Base-by-base conservation (phyloP, 2,329 filamentous ascomycete species). In the Ascosphaera pollenicola region DNA sequence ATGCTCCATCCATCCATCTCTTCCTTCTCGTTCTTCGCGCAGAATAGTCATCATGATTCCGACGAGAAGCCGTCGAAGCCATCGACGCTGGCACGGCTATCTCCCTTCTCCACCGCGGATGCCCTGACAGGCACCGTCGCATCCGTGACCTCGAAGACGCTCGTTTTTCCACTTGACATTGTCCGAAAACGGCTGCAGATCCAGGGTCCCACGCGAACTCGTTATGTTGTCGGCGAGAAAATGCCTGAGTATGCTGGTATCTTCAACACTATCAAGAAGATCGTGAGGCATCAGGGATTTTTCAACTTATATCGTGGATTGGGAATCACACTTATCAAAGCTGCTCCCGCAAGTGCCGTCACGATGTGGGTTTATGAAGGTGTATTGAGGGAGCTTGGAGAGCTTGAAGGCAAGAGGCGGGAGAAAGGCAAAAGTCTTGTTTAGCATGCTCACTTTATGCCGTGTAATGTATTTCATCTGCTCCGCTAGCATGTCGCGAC, bases 351-450 rank as follows among this genome's bases (percentile, higher is more conserved):
- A 19, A 89, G 81, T 55, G 83, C 85, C 5, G 73, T 93, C 24
- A 94, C 85, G 0, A 81, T 94, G 66, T 94, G 84, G 83, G 91
- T 82, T 2, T 94, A 93, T 57, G 85, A 93, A 61, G 65, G 76
- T 51, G 70, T 70, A 15, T 61, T 94, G 60, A 68, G 64, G 38
- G 47, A 72, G 17, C 61, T 87, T 44, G 57, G 61, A 41, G 54
- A 57, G 35, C 48, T 53, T 39, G 54, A 56, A 17, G 26, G 21
- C 5, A 24, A 24, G 21, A 24, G 5, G 4, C 4, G 21, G 21
- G 21, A 24, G 21, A 24, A 10, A 24, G 21, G 21, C 4, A 24
- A 10, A 10, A 10, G 21, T 4, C 21, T 24, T 24, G 21, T 24
- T 24, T 24, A 24, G n/a, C n/a, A n/a, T n/a, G n/a, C n/a, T n/a